Evolutionary conservation across 2,329 filamentous ascomycete species (phyloP).

Genomic region (Diaporthe sp.): DNA sequence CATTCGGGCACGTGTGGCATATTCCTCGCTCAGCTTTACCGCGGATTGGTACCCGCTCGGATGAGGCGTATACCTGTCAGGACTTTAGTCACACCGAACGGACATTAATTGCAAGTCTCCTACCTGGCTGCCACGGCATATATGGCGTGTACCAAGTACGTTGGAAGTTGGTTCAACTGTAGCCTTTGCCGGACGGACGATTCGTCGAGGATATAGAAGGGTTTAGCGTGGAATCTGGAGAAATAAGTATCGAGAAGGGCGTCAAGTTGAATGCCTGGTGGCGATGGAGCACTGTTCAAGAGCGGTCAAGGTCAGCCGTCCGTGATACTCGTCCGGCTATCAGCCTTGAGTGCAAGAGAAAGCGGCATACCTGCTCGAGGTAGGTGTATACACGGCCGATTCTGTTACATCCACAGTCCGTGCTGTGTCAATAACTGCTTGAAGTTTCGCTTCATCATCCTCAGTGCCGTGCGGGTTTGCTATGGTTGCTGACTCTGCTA

Average conservation of each 20-base stretch:
- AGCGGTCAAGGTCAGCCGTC: constrained; percentile 26
- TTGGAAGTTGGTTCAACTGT: constrained; percentile 73
- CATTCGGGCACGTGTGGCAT: constrained; percentile 74
- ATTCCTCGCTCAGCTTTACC: constrained; percentile 76
- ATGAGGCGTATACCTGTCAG: constrained; percentile 74
- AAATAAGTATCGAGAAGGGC: constrained; percentile 83
- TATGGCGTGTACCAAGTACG: constrained; percentile 65
- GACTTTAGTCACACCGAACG: constrained; percentile 37
- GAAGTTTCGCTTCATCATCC: constrained; percentile 52
- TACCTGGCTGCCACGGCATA: constrained; percentile 73
- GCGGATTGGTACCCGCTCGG: constrained; percentile 75
- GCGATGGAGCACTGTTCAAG: constrained; percentile 54
- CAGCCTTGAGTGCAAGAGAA: background rate
- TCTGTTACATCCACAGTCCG: constrained; percentile 49
- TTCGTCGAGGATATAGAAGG: constrained; percentile 85
- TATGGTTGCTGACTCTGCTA: constrained; percentile 38
- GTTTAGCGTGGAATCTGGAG: constrained; percentile 80
- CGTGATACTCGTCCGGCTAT: background rate
- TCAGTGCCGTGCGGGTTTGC: constrained; percentile 39
- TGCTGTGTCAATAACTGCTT: constrained; percentile 49
- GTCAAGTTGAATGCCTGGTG: constrained; percentile 63
- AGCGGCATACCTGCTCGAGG: constrained; percentile 47
- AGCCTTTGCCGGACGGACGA: constrained; percentile 77
- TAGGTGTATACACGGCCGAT: constrained; percentile 55
- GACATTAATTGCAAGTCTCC: constrained; percentile 34